Base-by-base conservation (phyloP, 169 alveolate genomes). In the Cryptosporidium tyzzeri region DNA sequence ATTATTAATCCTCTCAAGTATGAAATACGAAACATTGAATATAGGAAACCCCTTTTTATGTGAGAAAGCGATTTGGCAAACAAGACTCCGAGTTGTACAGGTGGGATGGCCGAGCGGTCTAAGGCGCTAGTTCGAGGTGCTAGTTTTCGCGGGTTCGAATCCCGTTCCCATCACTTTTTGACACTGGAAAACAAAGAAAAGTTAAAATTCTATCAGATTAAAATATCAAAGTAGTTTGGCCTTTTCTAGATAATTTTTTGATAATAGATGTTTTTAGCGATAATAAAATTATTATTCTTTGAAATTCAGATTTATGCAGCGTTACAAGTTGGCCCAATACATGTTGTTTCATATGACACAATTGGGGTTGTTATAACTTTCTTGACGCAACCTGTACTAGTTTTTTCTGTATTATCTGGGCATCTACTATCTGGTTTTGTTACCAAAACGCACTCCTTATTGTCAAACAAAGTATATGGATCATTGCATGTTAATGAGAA, bases 61-160 rank as follows among this genome's bases (percentile, higher is more conserved):
- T 55, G 6, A 55, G 35, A 23, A 55, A 55, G 37, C 67, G 23
- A 55, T 39, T 55, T 7, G 31, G 18, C 12, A 21, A 55, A 55
- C 23, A 23, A 9, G 0, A 3, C 0, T 0, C 14, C 39, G 2
- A 3, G 4, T 48, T 0, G 89, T 6, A 61, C 5, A 18, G 89
- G 89, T 80, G 89, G 89, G 89, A 80, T 80, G 89, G 89, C 89
- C 89, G 89, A 80, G 89, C 89, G 89, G 89, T 80, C 89, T 80
- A 80, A 80, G 89, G 89, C 89, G 89, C 89, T 80, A 80, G 89
- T 80, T 80, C 89, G 89, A 80, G 89, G 89, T 80, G 89, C 89
- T 80, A 80, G 89, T 80, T 80, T 80, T 80, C 89, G 89, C 89
- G 89, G 89, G 89, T 80, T 80, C 89, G 89, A 80, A 80, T 80